A percentile compares a stretch with the other conserved stretches of the same genome.
phyloP scores from a whole-genome alignment of 1,284 basidiomycete species.

The Ustilago shanxiensis region DNA sequence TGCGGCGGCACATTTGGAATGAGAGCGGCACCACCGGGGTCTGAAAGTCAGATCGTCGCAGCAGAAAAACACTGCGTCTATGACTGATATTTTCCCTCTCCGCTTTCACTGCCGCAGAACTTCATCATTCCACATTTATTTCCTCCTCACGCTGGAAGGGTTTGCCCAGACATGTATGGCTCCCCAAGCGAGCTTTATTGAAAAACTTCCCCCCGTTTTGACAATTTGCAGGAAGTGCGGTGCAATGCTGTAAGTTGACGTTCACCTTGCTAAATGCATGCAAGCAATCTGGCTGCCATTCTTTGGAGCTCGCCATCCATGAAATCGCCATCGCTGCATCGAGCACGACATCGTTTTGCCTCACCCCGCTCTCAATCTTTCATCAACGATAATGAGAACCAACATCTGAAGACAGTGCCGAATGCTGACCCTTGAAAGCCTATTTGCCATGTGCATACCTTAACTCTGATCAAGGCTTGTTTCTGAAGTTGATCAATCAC shows the following conservation, averaged over 20 bases:
- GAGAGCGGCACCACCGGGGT: neutral
- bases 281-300: neutral
- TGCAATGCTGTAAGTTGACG: no score
- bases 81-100: neutral
- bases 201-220: neutral
- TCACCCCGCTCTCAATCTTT: no score
- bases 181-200: neutral
- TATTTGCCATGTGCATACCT: no score
- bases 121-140: neutral
- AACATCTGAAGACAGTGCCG: no score
- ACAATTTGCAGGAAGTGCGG: no score
- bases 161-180: neutral
- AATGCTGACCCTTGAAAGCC: no score
- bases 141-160: neutral
- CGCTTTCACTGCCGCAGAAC: neutral
- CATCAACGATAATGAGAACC: no score
- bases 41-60: neutral
- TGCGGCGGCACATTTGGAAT: constrained; percentile 2
- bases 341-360: neutral
- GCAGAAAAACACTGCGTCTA: no score
- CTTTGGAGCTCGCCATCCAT: constrained; percentile 5
- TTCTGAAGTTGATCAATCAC: no score
- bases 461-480: no score
- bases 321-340: neutral
- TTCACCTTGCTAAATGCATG: neutral